phyloP scores from a whole-genome alignment of 2,329 filamentous ascomycete genomes.

The Xylaria polymorpha region DNA sequence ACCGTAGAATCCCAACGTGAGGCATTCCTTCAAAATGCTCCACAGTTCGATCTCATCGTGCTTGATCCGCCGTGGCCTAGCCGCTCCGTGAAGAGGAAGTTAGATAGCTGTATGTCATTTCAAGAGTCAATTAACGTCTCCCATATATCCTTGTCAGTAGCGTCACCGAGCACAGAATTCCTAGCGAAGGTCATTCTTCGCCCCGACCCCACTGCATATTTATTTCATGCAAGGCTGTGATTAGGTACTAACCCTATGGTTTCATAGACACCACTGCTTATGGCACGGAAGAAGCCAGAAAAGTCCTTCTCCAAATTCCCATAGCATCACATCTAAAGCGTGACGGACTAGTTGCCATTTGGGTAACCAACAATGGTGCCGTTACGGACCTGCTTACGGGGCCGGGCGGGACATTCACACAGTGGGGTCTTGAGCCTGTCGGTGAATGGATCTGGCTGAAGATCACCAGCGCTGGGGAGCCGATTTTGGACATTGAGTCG shows the following conservation, averaged over 20 bases:
- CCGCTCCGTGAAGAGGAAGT: slow-evolving; percentile 74
- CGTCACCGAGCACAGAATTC: too few species aligned
- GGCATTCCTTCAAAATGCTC: slow-evolving; percentile 57
- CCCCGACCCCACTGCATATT: background rate
- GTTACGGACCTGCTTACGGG: slow-evolving; percentile 66
- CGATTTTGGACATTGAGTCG: slow-evolving; percentile 69
- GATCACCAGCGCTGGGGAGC: slow-evolving; percentile 72
- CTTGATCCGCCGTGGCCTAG: slow-evolving; percentile 88
- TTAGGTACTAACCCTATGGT: slow-evolving; percentile 10
- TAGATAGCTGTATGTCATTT: slow-evolving; percentile 55
- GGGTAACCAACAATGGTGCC: slow-evolving; percentile 79
- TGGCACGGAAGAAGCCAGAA: slow-evolving; percentile 59
- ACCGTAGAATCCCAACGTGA: slow-evolving; percentile 57
- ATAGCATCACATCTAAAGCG: slow-evolving; percentile 64
- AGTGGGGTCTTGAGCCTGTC: slow-evolving; percentile 73
- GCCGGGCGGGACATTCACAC: slow-evolving; percentile 71
- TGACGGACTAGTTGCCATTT: slow-evolving; percentile 73
- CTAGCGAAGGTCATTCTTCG: background rate
- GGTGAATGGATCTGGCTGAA: slow-evolving; percentile 87
- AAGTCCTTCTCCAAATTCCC: slow-evolving; percentile 66
- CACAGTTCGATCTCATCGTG: slow-evolving; percentile 73
- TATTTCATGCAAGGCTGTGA: background rate
- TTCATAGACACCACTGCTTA: slow-evolving; percentile 53
- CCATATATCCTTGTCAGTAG: too few species aligned
- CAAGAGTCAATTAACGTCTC: background rate